These are phyloP conservation scores for Phytophthora ramorum DNA, from an alignment of 352 stramenopile species.

Conservation along the genomic window DNA sequence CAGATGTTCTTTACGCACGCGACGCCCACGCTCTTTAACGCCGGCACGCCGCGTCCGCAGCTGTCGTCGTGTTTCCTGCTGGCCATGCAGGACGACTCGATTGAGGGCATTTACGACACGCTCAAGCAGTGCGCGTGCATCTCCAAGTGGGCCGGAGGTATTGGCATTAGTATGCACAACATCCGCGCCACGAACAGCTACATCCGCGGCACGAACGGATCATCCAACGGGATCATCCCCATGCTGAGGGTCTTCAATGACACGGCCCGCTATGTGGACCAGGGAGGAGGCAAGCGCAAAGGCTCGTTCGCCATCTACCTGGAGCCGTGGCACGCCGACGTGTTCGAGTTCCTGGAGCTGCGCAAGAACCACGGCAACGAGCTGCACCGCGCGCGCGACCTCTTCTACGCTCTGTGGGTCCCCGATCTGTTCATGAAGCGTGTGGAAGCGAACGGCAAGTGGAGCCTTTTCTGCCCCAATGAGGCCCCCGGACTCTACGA, in stretches of 20 bases:
- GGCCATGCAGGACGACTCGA: slow-evolving; percentile 98
- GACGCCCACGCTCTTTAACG: slow-evolving; percentile 99
- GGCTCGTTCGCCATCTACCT: slow-evolving; percentile 99
- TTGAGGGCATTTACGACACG: slow-evolving; percentile 99
- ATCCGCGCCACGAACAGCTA: slow-evolving; percentile 97
- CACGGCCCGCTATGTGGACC: slow-evolving; percentile 99
- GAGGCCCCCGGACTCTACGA: slow-evolving; percentile 96
- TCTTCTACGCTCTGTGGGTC: slow-evolving; percentile 99
- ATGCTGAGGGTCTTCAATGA: slow-evolving; percentile 99
- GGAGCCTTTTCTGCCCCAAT: slow-evolving; percentile 99
- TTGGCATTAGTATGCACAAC: slow-evolving; percentile 98
- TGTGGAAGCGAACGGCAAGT: slow-evolving; percentile 97
- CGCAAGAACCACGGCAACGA: slow-evolving; percentile 99
- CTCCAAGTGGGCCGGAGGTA: slow-evolving; percentile 99
- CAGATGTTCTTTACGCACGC: slow-evolving; percentile 98
- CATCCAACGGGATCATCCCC: slow-evolving; percentile 99
- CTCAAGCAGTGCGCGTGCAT: slow-evolving; percentile 99
- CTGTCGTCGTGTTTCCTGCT: slow-evolving; percentile 99
- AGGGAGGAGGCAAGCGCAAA: slow-evolving; percentile 98
- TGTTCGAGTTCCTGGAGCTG: slow-evolving; percentile 98
- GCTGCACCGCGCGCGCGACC: slow-evolving; percentile 95
- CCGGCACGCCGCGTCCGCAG: slow-evolving; percentile 97
- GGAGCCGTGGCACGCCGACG: slow-evolving; percentile 99
- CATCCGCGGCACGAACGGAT: slow-evolving; percentile 98
- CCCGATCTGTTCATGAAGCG: slow-evolving; percentile 99